A percentile compares a stretch with the other conserved stretches of the same genome.
phyloP scores from a whole-genome alignment of 2,329 filamentous ascomycete species.

The Paecilomyces sp. region DNA sequence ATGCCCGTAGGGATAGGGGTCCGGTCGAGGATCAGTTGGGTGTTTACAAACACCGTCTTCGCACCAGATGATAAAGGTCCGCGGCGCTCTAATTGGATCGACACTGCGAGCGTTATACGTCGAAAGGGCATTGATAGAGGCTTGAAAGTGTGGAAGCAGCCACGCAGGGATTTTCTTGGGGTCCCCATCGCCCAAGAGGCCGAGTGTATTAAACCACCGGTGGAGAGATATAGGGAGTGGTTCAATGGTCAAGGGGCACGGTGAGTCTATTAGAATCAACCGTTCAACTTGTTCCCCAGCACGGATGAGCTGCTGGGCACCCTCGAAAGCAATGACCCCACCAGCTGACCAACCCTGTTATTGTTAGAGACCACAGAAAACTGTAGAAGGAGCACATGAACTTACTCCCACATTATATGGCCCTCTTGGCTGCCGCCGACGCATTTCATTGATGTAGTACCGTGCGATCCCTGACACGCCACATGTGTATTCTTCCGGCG shows the following conservation, averaged over 20 bases:
- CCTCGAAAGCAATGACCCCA: constrained; percentile 59
- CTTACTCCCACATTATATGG: constrained; percentile 50
- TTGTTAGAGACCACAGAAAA: neutral
- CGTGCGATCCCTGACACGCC: constrained; percentile 13
- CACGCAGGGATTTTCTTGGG: constrained; percentile 1
- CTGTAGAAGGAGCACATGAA: neutral
- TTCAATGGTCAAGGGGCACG: constrained; percentile 56
- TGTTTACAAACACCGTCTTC: constrained; percentile 6
- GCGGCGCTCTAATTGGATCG: neutral
- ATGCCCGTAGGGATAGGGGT: constrained; percentile 5
- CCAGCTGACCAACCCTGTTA: constrained; percentile 59
- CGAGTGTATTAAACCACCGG: constrained; percentile 34
- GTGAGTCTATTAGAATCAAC: constrained; percentile 53
- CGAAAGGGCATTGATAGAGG: constrained; percentile 9
- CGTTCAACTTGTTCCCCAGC: constrained; percentile 47
- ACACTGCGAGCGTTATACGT: constrained; percentile 2
- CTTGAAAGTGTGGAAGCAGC: constrained; percentile 12
- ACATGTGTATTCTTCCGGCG: constrained; percentile 17
- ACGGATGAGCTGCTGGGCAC: constrained; percentile 50
- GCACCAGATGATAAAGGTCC: neutral
- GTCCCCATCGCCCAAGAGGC: neutral
- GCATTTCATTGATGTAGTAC: constrained; percentile 25
- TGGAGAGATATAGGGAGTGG: constrained; percentile 42
- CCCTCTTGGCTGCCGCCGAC: constrained; percentile 28
- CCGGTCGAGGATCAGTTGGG: constrained; percentile 2